Evolutionary conservation across 805 yeast genomes (phyloP), one percentile per base, ranked within the genome.

Genomic region (Candida lessepsii): DNA sequence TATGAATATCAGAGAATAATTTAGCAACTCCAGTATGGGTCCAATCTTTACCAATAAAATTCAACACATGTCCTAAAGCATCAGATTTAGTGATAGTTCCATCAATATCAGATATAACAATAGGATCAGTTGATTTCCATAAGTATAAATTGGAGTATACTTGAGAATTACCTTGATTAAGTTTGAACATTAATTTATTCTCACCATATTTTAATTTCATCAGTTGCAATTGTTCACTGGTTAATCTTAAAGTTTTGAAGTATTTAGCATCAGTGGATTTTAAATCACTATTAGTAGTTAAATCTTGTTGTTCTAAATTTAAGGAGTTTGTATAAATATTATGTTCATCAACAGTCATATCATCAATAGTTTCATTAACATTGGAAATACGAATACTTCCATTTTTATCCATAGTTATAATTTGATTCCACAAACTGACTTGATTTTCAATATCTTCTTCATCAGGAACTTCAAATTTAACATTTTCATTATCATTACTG

Each of bases 21-120:
- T 82, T 81, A 2, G 97, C 96, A 29, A 93, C 99, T 23, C 99
- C 99, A 2, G 81, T 78, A 59, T 93, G 99, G 0, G 99, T 93
- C 99, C 99, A 93, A 66, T 93, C 99, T 51, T 88, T 78, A 4
- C 99, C 99, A 26, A 93, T 70, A 80, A 91, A 81, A 13, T 93
- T 89, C 60, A 93, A 70, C 2, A 93, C 91, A 62, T 93, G 99
- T 2, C 99, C 99, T 53, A 93, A 68, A 0, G 99, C 99, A 66
- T 93, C 99, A 1, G 97, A 89, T 61, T 89, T 90, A 13, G 99
- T 93, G 49, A 93, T 93, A 1, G 99, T 93, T 13, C 99, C 99
- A 60, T 93, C 99, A 43, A 93, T 93, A 64, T 93, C 99, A 7
- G 96, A 87, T 18, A 93, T 91, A 5, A 93, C 99, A 29, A 93